Evolutionary conservation across 2,329 filamentous ascomycete species (phyloP).

Genomic region (Samsoniella hepiali): DNA sequence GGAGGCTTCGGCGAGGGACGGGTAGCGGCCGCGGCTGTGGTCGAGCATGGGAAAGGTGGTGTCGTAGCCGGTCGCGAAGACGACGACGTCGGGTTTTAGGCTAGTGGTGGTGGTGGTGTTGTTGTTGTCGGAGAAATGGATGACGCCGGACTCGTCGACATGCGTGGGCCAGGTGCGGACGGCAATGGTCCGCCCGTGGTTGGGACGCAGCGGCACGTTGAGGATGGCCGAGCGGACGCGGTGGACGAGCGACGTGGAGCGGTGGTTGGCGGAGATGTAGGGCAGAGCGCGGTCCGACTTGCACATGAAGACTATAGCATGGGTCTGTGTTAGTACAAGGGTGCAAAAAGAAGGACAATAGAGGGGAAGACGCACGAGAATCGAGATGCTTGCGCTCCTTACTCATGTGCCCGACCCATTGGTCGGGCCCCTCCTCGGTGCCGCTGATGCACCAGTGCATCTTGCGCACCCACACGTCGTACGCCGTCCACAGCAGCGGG

Average conservation of each 20-base stretch:
- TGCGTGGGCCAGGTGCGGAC: slow-evolving; percentile 42
- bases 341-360: no score
- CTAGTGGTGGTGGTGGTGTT: slow-evolving; percentile 9
- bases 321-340: background rate
- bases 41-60: slow-evolving; percentile 41
- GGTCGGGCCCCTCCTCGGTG: slow-evolving; percentile 44
- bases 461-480: slow-evolving; percentile 43
- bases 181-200: slow-evolving; percentile 39
- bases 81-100: slow-evolving; percentile 38
- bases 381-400: slow-evolving; percentile 35
- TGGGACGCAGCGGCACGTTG: slow-evolving; percentile 39
- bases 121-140: slow-evolving; percentile 30
- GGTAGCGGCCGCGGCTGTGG: slow-evolving; percentile 29
- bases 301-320: slow-evolving; percentile 38
- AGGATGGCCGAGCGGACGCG: slow-evolving; percentile 37
- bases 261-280: slow-evolving; percentile 39
- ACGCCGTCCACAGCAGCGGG: slow-evolving; percentile 42
- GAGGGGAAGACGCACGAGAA: slow-evolving; percentile 27
- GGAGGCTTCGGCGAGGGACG: slow-evolving; percentile 43
- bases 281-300: slow-evolving; percentile 43
- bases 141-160: slow-evolving; percentile 36
- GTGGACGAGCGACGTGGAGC: slow-evolving; percentile 32
- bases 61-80: slow-evolving; percentile 47
- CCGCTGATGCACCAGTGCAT: slow-evolving; percentile 44
- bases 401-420: slow-evolving; percentile 46